Evolutionary conservation across 805 yeast genomes (phyloP).

Genomic region (Helenozyma baotianmanensis): DNA sequence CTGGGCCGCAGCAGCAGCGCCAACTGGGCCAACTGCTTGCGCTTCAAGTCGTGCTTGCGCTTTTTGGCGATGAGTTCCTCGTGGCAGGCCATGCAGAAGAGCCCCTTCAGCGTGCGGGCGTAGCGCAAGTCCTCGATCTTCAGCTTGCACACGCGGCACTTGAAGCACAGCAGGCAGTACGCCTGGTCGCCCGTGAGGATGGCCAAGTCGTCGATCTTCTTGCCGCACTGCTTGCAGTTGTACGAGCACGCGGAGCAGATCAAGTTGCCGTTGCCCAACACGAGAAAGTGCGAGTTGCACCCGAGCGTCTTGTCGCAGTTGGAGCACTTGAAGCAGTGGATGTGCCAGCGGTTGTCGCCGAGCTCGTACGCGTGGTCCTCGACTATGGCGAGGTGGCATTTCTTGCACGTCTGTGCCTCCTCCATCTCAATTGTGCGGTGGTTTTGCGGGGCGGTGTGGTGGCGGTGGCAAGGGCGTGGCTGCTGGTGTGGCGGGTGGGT

Average conservation of each 20-base stretch:
- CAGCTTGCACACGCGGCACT: conserved; percentile 81
- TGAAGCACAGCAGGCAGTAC: conserved; percentile 85
- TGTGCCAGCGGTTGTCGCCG: conserved; percentile 95
- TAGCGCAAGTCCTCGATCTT: conserved; percentile 85
- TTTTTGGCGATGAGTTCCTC: conserved; percentile 74
- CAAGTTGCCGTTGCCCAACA: conserved; percentile 86
- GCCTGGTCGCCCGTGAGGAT: conserved; percentile 94
- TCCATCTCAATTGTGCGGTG: too few relatives aligned
- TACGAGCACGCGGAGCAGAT: conserved; percentile 93
- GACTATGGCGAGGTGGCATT: conserved; percentile 47
- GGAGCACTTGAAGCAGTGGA: conserved; percentile 85
- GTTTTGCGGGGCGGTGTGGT: not conserved
- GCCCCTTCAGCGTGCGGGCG: conserved; percentile 88
- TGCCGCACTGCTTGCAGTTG: conserved; percentile 77
- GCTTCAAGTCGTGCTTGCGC: conserved; percentile 54
- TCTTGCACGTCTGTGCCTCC: conserved; percentile 38
- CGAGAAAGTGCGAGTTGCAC: conserved; percentile 84
- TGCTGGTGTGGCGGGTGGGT: too few relatives aligned
- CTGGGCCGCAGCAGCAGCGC: conserved; percentile 20
- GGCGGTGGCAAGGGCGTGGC: not conserved
- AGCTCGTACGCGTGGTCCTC: conserved; percentile 95
- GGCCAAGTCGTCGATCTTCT: conserved; percentile 88
- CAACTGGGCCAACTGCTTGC: conserved; percentile 27
- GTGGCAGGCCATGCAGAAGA: conserved; percentile 92
- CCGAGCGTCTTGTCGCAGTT: conserved; percentile 76